These are phyloP conservation scores for Ettlia oleoabundans DNA, from an alignment of 139 green algal species.

Conservation along the genomic window DNA sequence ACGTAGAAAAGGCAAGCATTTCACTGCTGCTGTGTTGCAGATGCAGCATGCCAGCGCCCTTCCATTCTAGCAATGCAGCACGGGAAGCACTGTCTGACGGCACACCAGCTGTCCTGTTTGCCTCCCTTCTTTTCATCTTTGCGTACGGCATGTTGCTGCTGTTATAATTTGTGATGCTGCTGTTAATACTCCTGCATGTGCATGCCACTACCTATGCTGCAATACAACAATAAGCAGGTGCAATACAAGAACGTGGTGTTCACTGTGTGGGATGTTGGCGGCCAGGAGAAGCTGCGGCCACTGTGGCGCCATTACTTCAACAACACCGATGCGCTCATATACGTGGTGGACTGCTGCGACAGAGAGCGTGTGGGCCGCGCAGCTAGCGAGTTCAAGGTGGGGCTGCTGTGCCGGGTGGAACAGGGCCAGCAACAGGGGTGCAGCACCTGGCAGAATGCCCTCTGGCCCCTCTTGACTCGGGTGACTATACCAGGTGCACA, in stretches of 20 bases:
- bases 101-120: too few species aligned
- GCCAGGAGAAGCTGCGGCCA: slow-evolving; percentile 95
- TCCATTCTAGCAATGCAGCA: too few species aligned
- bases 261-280: slow-evolving; percentile 97
- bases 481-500: too few species aligned
- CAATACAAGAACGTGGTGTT: slow-evolving; percentile 96
- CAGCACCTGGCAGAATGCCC: too few species aligned
- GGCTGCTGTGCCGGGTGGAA: too few species aligned
- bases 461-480: too few species aligned
- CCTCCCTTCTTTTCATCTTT: too few species aligned
- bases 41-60: neutral
- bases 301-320: slow-evolving; percentile 99
- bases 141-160: neutral
- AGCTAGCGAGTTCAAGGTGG: slow-evolving; percentile 86
- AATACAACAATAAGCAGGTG: too few species aligned
- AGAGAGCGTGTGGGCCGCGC: slow-evolving; percentile 85
- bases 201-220: too few species aligned
- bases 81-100: neutral
- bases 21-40: neutral
- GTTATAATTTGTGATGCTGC: neutral
- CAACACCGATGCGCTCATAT: slow-evolving; percentile 94
- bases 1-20: slow-evolving; percentile 35
- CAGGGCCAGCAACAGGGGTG: neutral
- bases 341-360: slow-evolving; percentile 98
- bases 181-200: too few species aligned